These are phyloP conservation scores for Neocucurbitaria cava DNA, from an alignment of 2,329 filamentous ascomycete genomes.

Conservation along the genomic window DNA sequence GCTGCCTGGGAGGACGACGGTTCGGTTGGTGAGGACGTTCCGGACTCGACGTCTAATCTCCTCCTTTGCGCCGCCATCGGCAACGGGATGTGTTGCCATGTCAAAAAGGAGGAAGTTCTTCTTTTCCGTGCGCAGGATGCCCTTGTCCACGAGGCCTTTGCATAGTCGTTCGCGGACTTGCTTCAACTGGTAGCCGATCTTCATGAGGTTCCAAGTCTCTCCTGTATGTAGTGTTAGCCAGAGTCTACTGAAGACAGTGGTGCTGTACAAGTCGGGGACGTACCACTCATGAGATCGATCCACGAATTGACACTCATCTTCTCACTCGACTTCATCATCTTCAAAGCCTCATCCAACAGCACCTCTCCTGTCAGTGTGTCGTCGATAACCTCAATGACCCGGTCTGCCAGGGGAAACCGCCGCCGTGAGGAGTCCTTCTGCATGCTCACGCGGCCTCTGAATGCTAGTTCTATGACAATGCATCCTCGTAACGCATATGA, in stretches of 20 bases:
- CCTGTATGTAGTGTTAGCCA: conserved; percentile 61
- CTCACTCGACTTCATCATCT: conserved; percentile 99
- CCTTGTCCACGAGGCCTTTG: conserved; percentile 98
- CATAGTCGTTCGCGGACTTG: conserved; percentile 97
- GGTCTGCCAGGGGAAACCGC: conserved; percentile 90
- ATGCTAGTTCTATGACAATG: conserved; percentile 97
- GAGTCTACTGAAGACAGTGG: conserved; percentile 8
- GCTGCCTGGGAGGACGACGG: conserved; percentile 83
- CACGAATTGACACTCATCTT: conserved; percentile 99
- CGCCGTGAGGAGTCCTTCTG: conserved; percentile 92
- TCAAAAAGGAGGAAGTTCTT: conserved; percentile 99
- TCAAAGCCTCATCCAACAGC: conserved; percentile 93
- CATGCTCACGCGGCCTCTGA: conserved; percentile 96
- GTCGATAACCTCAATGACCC: conserved; percentile 95
- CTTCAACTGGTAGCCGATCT: conserved; percentile 99
- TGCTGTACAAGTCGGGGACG: conserved; percentile 32
- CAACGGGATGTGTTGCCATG: conserved; percentile 98
- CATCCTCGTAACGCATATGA: conserved; percentile 96
- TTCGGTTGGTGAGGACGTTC: conserved; percentile 90
- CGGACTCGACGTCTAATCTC: conserved; percentile 93
- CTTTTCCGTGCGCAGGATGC: conserved; percentile 97
- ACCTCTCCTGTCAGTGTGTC: conserved; percentile 97
- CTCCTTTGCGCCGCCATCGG: conserved; percentile 95
- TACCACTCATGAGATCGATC: conserved; percentile 99
- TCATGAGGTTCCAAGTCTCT: conserved; percentile 99